Evolutionary conservation across 306 rosid genomes (phyloP).

Genomic region (Sphenostylis stenocarpa): DNA sequence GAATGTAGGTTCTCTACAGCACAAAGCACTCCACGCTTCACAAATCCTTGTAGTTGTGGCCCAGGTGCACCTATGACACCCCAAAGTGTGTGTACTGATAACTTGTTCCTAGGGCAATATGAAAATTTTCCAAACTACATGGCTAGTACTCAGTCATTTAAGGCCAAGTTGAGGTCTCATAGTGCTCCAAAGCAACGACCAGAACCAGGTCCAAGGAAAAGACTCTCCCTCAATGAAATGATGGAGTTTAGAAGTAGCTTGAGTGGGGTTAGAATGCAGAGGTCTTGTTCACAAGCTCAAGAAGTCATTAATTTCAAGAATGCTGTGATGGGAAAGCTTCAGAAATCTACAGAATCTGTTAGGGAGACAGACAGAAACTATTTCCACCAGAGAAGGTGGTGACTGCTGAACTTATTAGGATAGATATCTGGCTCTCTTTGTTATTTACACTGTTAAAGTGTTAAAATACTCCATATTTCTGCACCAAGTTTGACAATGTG

Average conservation of each 20-base stretch:
- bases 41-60: constrained; percentile 44
- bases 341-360: constrained; percentile 46
- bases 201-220: constrained; percentile 57
- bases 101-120: constrained; percentile 40
- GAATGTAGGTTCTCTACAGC: constrained; percentile 82
- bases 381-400: constrained; percentile 46
- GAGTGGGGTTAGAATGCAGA: constrained; percentile 83
- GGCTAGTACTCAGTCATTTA: constrained; percentile 72
- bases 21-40: constrained; percentile 80
- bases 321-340: constrained; percentile 75
- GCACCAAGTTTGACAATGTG: constrained; percentile 1
- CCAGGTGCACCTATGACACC: constrained; percentile 50
- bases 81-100: constrained; percentile 53
- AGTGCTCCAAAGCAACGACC: constrained; percentile 95
- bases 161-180: constrained; percentile 86
- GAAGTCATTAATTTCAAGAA: constrained; percentile 80
- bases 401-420: constrained; percentile 1
- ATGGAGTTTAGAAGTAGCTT: constrained; percentile 73
- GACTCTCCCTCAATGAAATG: constrained; percentile 67
- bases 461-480: neutral
- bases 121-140: constrained; percentile 65
- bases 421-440: neutral
- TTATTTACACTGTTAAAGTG: neutral
- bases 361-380: constrained; percentile 39
- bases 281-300: constrained; percentile 74